These are phyloP conservation scores for Rhododendron molle DNA, from an alignment of 148 eudicot species.

Conservation along the genomic window DNA sequence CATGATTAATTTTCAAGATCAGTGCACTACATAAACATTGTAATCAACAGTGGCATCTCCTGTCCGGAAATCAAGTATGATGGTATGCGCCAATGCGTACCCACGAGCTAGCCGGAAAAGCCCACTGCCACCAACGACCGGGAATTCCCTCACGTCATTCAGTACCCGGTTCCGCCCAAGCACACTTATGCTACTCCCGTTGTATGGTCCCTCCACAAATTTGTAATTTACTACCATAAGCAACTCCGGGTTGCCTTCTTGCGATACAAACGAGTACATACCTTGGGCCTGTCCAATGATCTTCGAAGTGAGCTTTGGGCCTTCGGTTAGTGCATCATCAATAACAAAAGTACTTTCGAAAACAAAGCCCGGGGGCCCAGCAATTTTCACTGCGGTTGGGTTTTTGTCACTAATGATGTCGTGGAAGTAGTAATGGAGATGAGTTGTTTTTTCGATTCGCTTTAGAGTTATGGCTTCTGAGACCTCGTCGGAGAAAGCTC, in stretches of 20 bases:
- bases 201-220: slow-evolving; percentile 36
- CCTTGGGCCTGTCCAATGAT: slow-evolving; percentile 47
- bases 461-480: slow-evolving; percentile 6
- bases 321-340: slow-evolving; percentile 38
- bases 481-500: slow-evolving; percentile 15
- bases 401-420: slow-evolving; percentile 37
- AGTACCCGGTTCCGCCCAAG: slow-evolving; percentile 33
- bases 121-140: slow-evolving; percentile 55
- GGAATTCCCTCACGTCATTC: slow-evolving; percentile 35
- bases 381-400: slow-evolving; percentile 41
- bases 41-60: slow-evolving; percentile 46
- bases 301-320: slow-evolving; percentile 27
- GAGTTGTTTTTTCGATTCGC: slow-evolving; percentile 27
- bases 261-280: slow-evolving; percentile 32
- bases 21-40: slow-evolving; percentile 19
- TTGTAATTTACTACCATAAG: slow-evolving; percentile 43
- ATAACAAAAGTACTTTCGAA: slow-evolving; percentile 22
- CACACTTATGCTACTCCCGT: slow-evolving; percentile 39
- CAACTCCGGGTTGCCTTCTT: slow-evolving; percentile 8
- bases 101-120: slow-evolving; percentile 44
- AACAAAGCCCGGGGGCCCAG: slow-evolving; percentile 9
- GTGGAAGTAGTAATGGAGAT: slow-evolving; percentile 42
- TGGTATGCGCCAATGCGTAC: slow-evolving; percentile 44
- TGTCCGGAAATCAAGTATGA: slow-evolving; percentile 7
- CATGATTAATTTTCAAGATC: too few species aligned